A percentile compares a stretch with the other conserved stretches of the same genome.
Evolutionary conservation across 306 rosid species (phyloP).

Genomic region (Cajanus cajan): DNA sequence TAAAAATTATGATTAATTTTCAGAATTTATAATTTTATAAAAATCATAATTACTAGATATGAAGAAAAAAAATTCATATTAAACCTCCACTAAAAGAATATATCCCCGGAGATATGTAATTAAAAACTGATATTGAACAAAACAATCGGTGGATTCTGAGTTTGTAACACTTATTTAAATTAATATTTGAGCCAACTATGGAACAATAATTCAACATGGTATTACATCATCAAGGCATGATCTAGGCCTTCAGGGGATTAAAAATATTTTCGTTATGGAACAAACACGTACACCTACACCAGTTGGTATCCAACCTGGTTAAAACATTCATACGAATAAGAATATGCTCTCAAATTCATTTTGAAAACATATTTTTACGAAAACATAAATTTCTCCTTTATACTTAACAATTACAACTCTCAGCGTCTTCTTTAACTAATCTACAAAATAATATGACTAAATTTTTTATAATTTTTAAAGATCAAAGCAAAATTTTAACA

Average conservation of each 20-base stretch:
- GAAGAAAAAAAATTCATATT: too few relatives aligned
- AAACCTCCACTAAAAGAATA: too few relatives aligned
- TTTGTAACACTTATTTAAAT: background rate
- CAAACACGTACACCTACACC: background rate
- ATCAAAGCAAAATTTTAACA: background rate
- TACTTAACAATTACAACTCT: background rate
- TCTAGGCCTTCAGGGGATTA: background rate
- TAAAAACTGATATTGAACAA: too few relatives aligned
- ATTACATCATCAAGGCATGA: conserved; percentile 25
- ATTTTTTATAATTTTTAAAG: too few relatives aligned
- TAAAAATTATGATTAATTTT: too few relatives aligned
- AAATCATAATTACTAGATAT: too few relatives aligned
- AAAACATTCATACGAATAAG: background rate
- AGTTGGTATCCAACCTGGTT: background rate
- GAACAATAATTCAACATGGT: background rate
- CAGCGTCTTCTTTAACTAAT: background rate
- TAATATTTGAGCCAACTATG: background rate
- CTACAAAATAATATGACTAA: too few relatives aligned
- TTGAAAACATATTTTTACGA: background rate
- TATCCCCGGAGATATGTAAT: too few relatives aligned
- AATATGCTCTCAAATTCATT: background rate
- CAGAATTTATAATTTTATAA: too few relatives aligned
- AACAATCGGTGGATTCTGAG: background rate
- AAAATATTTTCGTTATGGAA: background rate
- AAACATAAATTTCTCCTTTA: background rate